These are phyloP conservation scores for Geranium incanum DNA, from an alignment of 441 rosid species.

Conservation along the genomic window DNA sequence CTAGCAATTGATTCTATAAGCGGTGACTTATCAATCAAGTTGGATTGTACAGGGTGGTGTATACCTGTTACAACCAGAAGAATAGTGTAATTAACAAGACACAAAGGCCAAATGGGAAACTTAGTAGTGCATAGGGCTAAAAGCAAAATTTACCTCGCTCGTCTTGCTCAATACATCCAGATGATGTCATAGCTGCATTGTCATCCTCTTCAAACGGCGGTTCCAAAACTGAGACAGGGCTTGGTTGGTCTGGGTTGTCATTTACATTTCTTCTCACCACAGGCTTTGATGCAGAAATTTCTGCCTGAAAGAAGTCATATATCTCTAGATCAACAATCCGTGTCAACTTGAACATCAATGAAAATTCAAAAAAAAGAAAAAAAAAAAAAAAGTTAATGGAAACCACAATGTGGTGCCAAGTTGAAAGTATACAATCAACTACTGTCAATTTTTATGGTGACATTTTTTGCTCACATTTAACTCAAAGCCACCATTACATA, in stretches of 20 bases:
- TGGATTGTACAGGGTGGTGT: conserved; percentile 35
- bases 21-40: conserved; percentile 78
- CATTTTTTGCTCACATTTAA: neutral
- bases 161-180: conserved; percentile 35
- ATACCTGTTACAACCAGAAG: conserved; percentile 32
- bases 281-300: conserved; percentile 40
- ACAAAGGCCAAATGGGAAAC: neutral
- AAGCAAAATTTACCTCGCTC: conserved; percentile 33
- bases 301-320: conserved; percentile 40
- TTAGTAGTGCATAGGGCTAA: neutral
- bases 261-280: conserved; percentile 19
- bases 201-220: conserved; percentile 67
- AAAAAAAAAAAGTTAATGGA: too few species aligned
- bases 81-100: neutral
- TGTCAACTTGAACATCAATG: neutral
- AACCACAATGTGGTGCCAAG: neutral
- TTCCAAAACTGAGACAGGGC: conserved; percentile 85
- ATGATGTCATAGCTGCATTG: conserved; percentile 32
- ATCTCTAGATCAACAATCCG: neutral
- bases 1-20: conserved; percentile 77
- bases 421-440: neutral
- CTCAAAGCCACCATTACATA: neutral
- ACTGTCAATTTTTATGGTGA: neutral
- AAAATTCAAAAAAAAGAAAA: too few species aligned
- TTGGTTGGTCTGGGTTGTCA: conserved; percentile 83